Evolutionary conservation across 495 filamentous ascomycete species (phyloP).

Genomic region (Daldinia bambusicola): DNA sequence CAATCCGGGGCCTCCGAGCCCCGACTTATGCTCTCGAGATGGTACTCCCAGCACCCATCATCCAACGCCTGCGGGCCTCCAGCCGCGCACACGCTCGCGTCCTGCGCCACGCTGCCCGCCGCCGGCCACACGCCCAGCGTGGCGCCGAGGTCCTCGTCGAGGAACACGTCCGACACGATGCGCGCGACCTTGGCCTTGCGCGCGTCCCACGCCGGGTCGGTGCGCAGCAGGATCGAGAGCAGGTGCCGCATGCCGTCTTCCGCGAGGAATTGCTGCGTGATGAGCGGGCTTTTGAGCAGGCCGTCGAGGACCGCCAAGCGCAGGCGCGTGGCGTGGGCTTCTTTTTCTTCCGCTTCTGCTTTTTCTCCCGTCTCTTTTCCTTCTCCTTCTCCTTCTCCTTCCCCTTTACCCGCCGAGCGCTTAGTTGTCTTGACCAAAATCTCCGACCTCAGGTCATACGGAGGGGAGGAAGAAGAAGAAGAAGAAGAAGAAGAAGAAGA

Average conservation of each 20-base stretch:
- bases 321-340: conserved; percentile 36
- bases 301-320: conserved; percentile 51
- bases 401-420: too few relatives aligned
- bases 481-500: conserved; percentile 17
- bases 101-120: background rate
- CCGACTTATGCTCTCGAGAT: conserved; percentile 45
- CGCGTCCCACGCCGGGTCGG: conserved; percentile 52
- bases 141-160: conserved; percentile 68
- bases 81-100: conserved; percentile 35
- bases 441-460: conserved; percentile 34
- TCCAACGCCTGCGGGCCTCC: conserved; percentile 27
- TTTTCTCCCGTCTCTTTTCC: too few relatives aligned
- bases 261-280: conserved; percentile 63
- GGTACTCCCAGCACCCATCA: conserved; percentile 57
- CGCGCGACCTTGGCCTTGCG: conserved; percentile 58
- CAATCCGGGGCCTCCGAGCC: conserved; percentile 32
- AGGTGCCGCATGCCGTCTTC: conserved; percentile 58
- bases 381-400: too few relatives aligned
- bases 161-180: conserved; percentile 67
- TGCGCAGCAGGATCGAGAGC: conserved; percentile 56
- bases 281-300: conserved; percentile 54
- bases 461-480: conserved; percentile 13
- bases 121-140: conserved; percentile 60
- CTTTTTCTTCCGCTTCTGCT: too few relatives aligned
- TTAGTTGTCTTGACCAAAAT: conserved; percentile 37